Base-by-base conservation (phyloP, 2,329 filamentous ascomycete genomes). In the Rhynchosporium agropyri region DNA sequence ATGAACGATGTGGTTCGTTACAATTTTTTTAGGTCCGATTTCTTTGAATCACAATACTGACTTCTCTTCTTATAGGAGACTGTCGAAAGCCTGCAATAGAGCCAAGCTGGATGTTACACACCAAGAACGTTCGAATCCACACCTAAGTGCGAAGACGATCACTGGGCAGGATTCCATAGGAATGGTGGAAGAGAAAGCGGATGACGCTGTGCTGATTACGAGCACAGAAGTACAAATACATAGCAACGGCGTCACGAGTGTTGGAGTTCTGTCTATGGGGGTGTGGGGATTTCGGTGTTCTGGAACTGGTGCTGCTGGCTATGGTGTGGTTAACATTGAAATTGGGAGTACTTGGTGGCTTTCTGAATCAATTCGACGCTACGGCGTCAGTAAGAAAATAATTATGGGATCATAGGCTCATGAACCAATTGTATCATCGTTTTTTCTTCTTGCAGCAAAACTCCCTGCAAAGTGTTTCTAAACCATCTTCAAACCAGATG, bases 1-100 rank as follows among this genome's bases (percentile, higher is more conserved):
- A 69, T 62, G 70, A 73, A 67, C 64, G 61, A 58, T 73, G 71
- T 67, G 70, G 71, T 72, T 59, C 53, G 71, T 69, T 40, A 38
- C 38, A 10, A 29, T 38, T 54, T 57, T 49, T 28, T 54, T 12
- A 13, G n/a, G 54, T 29, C 33, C 53, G 36, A 46, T 38, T 33
- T 36, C 28, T 33, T 10, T 5, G 7, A 1, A 15, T 9, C 42
- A 38, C 28, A 55, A 53, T 29, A 36, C 55, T 62, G 50, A 60
- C 43, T 51, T 20, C 20, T 28, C 42, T 42, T 36, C 20, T 40
- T 50, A 13, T 43, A 72, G 70, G 70, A 36, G 68, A 71, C 36
- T 72, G 70, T 65, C 69, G 70, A 28, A 58, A 62, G 29, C 68
- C 69, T n/a, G 63, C 65, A 20, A 62, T 68, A 20, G 59, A 62